Base-by-base conservation (phyloP, 331 rosid genomes). In the Quercus phellos region DNA sequence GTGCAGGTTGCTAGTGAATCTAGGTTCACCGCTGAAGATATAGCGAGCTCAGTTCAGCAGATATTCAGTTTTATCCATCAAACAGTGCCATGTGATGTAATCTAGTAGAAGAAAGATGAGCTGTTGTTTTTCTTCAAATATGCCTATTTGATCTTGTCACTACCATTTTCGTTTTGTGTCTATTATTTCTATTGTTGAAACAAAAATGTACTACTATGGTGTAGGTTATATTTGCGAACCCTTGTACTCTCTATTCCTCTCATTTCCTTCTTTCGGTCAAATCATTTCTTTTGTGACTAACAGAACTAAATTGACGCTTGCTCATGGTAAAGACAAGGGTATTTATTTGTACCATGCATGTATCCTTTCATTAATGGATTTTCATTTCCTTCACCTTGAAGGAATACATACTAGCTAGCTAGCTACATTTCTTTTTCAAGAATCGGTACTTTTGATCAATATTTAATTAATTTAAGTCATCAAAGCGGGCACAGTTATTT, bases 1-100 rank as follows among this genome's bases (percentile, higher is more conserved):
- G 55, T 43, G 67, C 85, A 94, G 99, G 89, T 94, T 71, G 94
- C 85, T 22, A 80, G 89, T 72, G 97, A 94, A 75, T 85, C 99
- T 72, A 94, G 95, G 82, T 94, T 92, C 77, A 88, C 86, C 0
- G 97, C 97, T 1, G 97, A 94, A 82, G 99, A 94, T 73, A 94
- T 94, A 60, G 97, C 99, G n/a, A 86, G 79, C 63, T 94, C 97
- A 26, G 91, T 94, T 79, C 99, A 94, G 77, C 97, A 94, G 80
- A 94, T 94, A 79, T 91, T 94, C 70, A 78, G 89, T 80, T 94
- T 94, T 67, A 92, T 94, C 54, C 95, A 94, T 81, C 96, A 76
- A 94, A 90, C 90, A 86, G 85, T 51, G 79, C 68, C 87, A 75
- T 88, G 80, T 92, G 85, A 89, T 58, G 56, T 34, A n/a, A 46